Evolutionary conservation across 768 basidiomycete genomes (phyloP), one percentile per base, ranked within the genome.

Genomic region (Ramaria rubella): DNA sequence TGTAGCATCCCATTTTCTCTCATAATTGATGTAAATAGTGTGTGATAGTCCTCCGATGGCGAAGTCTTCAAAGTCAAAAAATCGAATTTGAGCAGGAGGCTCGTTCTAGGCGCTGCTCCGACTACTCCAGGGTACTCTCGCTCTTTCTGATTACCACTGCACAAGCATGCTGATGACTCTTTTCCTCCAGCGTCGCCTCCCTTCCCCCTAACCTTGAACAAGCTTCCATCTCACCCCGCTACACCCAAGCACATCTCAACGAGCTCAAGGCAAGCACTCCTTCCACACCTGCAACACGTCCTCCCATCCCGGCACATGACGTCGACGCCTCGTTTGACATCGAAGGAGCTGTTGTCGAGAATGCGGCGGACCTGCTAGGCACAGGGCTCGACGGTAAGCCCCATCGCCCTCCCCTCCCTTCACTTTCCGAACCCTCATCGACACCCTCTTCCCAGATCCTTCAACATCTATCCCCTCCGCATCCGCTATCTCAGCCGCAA

Each of bases 41-140:
- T 43, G 52, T 34, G 46, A 55, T 52, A 88, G 83, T 78, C 79
- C 63, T 77, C 74, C 11, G 78, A 77, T 36, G 81, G 76, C 7
- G 84, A 89, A 57, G 73, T 77, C 0, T 91, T 93, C 67, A 77
- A 87, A 72, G 73, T 92, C 17, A 92, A 90, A 68, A 93, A 90
- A 70, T 90, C 87, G 2, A 85, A 68, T 52, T 73, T 92, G 43
- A 91, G 89, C 63, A 73, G 75, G 59, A 87, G 86, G 61, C 65
- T 88, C 59, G 65, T 80, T 1, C 68, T 86, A 40, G 79, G 80
- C 14, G 77, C 73, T 46, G 78, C 78, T 67, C 74, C 82, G 51
- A 72, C 79, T 9, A 57, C 61, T 8, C 43, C 62, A 53, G 52
- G 52, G 69, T 66, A 44, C 33, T 55, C 53, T 6, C 43, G 19